Percentiles rank a stretch among this genome's conserved stretches.
phyloP scores from a whole-genome alignment of 257 asterid genomes.

The Phtheirospermum japonicum region DNA sequence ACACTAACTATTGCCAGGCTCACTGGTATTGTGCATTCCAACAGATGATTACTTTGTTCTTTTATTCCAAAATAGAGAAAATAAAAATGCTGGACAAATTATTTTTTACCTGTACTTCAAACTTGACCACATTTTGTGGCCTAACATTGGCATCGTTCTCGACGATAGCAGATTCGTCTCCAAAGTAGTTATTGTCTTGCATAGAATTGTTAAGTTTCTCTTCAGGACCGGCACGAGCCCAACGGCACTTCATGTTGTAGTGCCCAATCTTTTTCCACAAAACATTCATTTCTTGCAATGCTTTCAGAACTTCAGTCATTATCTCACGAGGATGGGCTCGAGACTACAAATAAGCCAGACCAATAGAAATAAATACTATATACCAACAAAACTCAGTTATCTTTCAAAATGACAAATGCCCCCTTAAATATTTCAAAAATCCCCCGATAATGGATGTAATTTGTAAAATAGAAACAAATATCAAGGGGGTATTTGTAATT shows the following conservation, averaged over 20 bases:
- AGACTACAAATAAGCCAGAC: slow-evolving; percentile 44
- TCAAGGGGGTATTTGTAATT: neutral
- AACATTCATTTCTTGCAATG: slow-evolving; percentile 70
- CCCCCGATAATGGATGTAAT: neutral
- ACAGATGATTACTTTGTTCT: neutral
- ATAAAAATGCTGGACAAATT: neutral
- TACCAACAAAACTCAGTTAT: neutral
- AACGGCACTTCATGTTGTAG: slow-evolving; percentile 81
- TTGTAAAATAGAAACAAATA: neutral
- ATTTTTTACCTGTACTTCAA: slow-evolving; percentile 83
- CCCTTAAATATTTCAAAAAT: neutral
- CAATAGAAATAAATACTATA: neutral
- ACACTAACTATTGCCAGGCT: too few relatives aligned
- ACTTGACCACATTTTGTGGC: slow-evolving; percentile 64
- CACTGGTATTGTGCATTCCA: slow-evolving; percentile 1
- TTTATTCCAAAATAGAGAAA: neutral
- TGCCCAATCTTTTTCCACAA: slow-evolving; percentile 75
- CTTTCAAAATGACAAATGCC: neutral
- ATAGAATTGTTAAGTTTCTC: slow-evolving; percentile 43
- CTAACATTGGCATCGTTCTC: slow-evolving; percentile 49
- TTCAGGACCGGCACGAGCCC: slow-evolving; percentile 52
- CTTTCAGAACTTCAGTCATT: slow-evolving; percentile 75
- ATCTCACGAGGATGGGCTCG: slow-evolving; percentile 84
- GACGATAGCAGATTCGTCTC: slow-evolving; percentile 50
- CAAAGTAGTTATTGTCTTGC: slow-evolving; percentile 44